Evolutionary conservation across 805 yeast species (phyloP).

Genomic region (Kodamaea laetipori): DNA sequence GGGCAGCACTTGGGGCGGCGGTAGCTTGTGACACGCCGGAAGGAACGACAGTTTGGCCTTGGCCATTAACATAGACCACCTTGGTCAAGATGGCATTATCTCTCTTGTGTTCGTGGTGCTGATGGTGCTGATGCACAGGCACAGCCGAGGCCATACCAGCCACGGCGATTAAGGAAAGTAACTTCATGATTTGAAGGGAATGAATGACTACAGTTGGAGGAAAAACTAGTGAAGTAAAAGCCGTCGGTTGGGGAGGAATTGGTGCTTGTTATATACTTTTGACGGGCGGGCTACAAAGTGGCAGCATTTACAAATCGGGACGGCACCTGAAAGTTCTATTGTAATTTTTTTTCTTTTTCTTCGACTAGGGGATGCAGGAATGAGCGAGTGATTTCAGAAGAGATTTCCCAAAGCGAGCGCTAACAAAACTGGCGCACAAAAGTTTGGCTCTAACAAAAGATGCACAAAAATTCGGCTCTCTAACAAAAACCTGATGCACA

Average conservation of each 20-base stretch:
- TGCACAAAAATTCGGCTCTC: too few species aligned
- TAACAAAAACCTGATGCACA: too few species aligned
- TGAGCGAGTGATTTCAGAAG: too few species aligned
- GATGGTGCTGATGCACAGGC: conserved; percentile 35
- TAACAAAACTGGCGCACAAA: too few species aligned
- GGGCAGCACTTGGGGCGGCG: conserved; percentile 11
- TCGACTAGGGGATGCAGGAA: conserved; percentile 3
- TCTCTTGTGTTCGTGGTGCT: conserved; percentile 41
- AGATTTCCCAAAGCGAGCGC: too few species aligned
- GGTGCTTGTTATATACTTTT: too few species aligned
- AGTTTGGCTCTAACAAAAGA: too few species aligned
- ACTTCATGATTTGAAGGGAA: conserved; percentile 32
- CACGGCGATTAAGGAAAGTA: conserved; percentile 27
- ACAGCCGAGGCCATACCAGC: conserved; percentile 34
- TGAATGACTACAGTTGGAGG: conserved; percentile 30
- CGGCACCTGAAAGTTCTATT: not conserved
- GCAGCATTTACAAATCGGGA: too few species aligned
- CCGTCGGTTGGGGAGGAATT: not conserved
- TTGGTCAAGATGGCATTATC: conserved; percentile 37
- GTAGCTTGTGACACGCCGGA: conserved; percentile 1
- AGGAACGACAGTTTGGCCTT: conserved; percentile 25
- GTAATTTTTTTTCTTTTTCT: conserved; percentile 4
- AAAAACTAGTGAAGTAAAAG: not conserved
- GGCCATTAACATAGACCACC: conserved; percentile 35
- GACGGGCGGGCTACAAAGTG: not conserved